Base-by-base conservation (phyloP, 2,329 filamentous ascomycete genomes). In the Arthrobotrys pseudoclavata region DNA sequence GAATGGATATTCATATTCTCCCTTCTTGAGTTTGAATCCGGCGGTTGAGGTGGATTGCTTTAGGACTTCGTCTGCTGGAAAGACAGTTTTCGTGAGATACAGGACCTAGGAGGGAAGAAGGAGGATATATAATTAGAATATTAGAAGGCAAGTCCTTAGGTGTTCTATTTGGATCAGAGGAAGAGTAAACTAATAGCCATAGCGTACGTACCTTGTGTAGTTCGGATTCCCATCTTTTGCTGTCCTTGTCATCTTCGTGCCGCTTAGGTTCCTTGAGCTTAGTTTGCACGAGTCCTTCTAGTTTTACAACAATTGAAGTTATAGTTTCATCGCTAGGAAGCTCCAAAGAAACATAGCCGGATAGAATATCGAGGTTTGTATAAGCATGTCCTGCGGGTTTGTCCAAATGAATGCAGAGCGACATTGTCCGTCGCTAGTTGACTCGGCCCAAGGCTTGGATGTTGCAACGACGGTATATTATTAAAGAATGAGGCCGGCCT, bases 201-300 rank as follows among this genome's bases (percentile, higher is more conserved):
- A 26, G 48, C 18, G 34, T 45, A 79, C 82, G 29, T 67, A 85
- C 85, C 82, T 87, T 87, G 82, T 88, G 86, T 31, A 86, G 84
- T 78, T 88, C 87, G 37, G 87, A 71, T 31, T 78, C 68, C 72
- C 70, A 85, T 82, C 82, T 85, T 83, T 83, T 85, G 79, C 82
- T 81, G 79, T 80, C 82, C 80, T 68, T 74, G 57, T 83, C 67
- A 9, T 81, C 72, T 34, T 86, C 83, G 82, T 85, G 76, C 80
- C 82, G 80, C 40, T 79, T 79, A 1, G 69, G 75, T 37, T 79
- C 75, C 29, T 57, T 83, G 15, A 93, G 84, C 50, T 91, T 87
- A 4, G 92, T 94, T 79, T 87, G 87, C 57, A 90, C 90, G 84
- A 96, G 92, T 80, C 92, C 92, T 82, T 96, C 92, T 34, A 96